Base-by-base conservation (phyloP, 179 eudicot genomes). In the Actinidia chinensis region DNA sequence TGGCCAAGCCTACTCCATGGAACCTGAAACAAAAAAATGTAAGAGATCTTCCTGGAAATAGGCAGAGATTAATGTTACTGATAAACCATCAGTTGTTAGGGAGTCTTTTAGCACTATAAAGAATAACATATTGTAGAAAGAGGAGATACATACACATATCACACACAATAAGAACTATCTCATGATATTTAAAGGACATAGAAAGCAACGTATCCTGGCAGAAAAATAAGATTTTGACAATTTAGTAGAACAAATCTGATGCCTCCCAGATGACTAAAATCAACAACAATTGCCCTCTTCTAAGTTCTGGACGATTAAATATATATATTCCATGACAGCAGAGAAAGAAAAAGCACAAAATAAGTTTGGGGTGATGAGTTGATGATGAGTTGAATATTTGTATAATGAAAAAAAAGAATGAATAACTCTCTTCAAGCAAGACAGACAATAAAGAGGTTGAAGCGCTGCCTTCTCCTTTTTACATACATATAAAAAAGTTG, bases 1-100 rank as follows among this genome's bases (percentile, higher is more conserved):
- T 96, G 99, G 75, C 99, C 99, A 82, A 96, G 97, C 88, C 97
- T 91, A 88, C 98, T 96, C 99, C 99, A 96, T 52, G 99, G 98
- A 79, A 96, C 97, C 99, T 96, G 86, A 75, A 74, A 76, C 67
- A 40, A 72, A 67, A 56, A 65, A 68, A 60, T 18, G 33, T 22
- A 28, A 73, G 25, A 80, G 6, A 56, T 43, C 71, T 48, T 80
- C 8, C 17, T 47, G 55, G 65, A 68, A 36, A 12, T 40, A 67
- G 23, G 36, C 11, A 52, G 50, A 81, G 51, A 69, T 25, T 42
- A 59, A 59, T 42, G 3, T 43, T 59, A 59, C 33, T 68, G 59
- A 17, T 44, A 46, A 17, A 68, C 33, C 1, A 28, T 28, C 40
- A 22, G 42, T 15, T 50, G 56, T 25, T 2, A 4, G 42, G 14